Evolutionary conservation across 2,329 filamentous ascomycete species (phyloP), one percentile per base, ranked within the genome.

Genomic region (Penicillium capsulatum): DNA sequence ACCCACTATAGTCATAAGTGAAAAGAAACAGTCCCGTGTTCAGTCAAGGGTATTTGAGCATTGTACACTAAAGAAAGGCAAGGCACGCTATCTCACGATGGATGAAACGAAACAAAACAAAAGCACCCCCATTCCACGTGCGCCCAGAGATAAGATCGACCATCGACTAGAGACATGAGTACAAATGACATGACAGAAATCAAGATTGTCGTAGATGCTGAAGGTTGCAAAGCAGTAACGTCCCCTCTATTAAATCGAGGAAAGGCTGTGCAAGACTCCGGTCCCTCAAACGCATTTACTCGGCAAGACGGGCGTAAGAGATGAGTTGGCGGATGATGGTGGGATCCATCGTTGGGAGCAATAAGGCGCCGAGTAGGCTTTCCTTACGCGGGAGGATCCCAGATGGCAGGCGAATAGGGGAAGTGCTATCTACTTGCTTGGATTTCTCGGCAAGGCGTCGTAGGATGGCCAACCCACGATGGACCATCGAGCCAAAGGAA

Each of bases 391-490:
- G 84, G 34, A 89, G 63, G 8, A 82, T 74, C 33, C 76, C 74
- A 1, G 76, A 69, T 5, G 83, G 81, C 41, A 84, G 69, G 22
- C 71, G 56, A 20, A 60, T 69, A 7, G 65, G 67, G 4, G 59
- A 60, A 8, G 72, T 61, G 69, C 75, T 60, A 77, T 82, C 56
- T 63, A 72, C 22, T 73, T 77, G 65, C 36, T 68, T 69, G 10
- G 69, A 68, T 64, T 86, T 88, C 57, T 89, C 83, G 2, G 77
- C 75, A 16, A 91, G 63, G 44, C 77, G 76, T 47, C 77, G 76
- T n/a, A 91, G 64, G 37, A 88, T 74, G 7, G 79, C 77, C 32
- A 88, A 71, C 2, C 82, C 81, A 30, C 85, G 75, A 13, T 80
- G 75, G 3, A 84, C 79, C 24, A 91, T 84, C 4, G 68, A 68